Percentiles rank a stretch among this genome's conserved stretches.
phyloP scores from a whole-genome alignment of 805 yeast species.

The Candida ovalis region DNA sequence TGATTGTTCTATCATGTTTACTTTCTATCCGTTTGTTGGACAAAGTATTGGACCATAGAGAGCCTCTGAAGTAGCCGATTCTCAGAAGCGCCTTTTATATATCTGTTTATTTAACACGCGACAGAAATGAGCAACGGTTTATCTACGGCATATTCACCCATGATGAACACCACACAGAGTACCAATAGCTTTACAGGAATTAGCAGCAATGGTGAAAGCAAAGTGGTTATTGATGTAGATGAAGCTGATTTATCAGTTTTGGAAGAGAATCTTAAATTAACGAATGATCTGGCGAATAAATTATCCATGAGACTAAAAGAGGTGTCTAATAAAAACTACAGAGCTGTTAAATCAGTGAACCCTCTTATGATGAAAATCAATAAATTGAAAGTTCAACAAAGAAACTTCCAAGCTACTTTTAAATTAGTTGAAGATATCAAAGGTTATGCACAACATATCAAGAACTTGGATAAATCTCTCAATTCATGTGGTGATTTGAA shows the following conservation, averaged over 20 bases:
- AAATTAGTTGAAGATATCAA: constrained; percentile 44
- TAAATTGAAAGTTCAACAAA: constrained; percentile 48
- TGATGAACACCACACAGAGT: background rate
- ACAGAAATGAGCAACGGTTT: too few species aligned
- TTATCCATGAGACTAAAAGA: constrained; percentile 53
- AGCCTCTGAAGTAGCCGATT: too few species aligned
- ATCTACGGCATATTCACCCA: background rate
- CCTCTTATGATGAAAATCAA: constrained; percentile 70
- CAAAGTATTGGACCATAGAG: too few species aligned
- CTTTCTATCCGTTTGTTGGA: too few species aligned
- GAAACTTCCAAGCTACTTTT: constrained; percentile 54
- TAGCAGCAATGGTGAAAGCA: background rate
- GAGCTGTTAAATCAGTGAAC: constrained; percentile 59
- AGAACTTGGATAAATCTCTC: constrained; percentile 33
- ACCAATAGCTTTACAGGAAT: background rate
- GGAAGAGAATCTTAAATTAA: constrained; percentile 63
- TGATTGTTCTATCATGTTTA: too few species aligned
- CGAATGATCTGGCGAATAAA: constrained; percentile 50
- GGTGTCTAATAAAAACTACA: constrained; percentile 49
- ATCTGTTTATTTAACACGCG: too few species aligned
- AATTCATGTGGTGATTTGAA: constrained; percentile 24
- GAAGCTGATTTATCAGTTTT: constrained; percentile 83
- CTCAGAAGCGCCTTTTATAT: too few species aligned
- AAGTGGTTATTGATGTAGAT: constrained; percentile 49
- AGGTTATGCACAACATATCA: constrained; percentile 39